Base-by-base conservation (phyloP, 805 yeast genomes). In the Novakomyces olei region DNA sequence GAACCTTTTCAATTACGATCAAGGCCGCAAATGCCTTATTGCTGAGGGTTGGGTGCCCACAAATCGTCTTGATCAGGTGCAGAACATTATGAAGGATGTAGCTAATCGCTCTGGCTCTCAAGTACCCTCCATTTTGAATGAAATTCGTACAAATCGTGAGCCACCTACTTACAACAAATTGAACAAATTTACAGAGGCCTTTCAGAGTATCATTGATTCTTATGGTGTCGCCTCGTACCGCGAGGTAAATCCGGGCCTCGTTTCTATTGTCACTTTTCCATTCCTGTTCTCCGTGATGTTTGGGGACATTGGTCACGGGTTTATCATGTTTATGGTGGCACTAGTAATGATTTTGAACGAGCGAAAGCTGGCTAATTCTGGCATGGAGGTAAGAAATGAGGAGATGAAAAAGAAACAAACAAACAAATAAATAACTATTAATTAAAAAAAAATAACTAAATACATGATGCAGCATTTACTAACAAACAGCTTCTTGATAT, bases 211-310 rank as follows among this genome's bases (percentile, higher is more conserved):
- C 58, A 78, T 80, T 48, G 98, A 88, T 52, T 88, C 95, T 2
- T 88, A 88, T 54, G 98, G 96, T 44, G 63, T 80, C 36, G 88
- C 94, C 6, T 67, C 80, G 2, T 88, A 88, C 56, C 73, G 80
- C 44, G 98, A 88, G 54, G 88, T 88, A 19, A 88, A 88, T 52
- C 93, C 98, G 4, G 98, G 92, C 34, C 60, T 88, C 40, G 85
- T 98, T 3, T 85, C 98, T 1, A 69, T 80, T 30, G 74, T 88
- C 17, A 88, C 98, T 0, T 88, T 88, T 60, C 98, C 98, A 16
- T 88, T 88, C 53, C 77, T 88, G 92, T 88, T 88, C 58, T 95
- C 98, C 19, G 75, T 88, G 45, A 88, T 88, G 98, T 88, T 88
- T 61, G 98, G 98, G 61, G 98, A 88, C 59, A 51, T 83, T 37